These are phyloP conservation scores for Suillus spraguei DNA, from an alignment of 768 basidiomycete genomes.

Conservation along the genomic window DNA sequence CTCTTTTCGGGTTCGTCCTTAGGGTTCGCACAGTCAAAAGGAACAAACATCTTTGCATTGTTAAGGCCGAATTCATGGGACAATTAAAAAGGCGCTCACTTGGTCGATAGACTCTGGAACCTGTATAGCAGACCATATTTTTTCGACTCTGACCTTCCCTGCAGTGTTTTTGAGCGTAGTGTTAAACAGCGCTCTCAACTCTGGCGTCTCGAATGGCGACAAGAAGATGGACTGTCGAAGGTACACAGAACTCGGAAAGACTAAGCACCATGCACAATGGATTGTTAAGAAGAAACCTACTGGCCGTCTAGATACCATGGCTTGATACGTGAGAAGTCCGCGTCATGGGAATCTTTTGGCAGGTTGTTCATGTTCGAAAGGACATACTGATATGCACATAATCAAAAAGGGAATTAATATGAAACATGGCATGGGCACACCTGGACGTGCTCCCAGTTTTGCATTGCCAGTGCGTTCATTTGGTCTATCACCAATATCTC, in stretches of 20 bases:
- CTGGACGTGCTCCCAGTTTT: constrained; percentile 99
- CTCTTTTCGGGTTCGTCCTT: constrained; percentile 86
- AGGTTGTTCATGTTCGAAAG: constrained; percentile 84
- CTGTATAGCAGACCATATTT: constrained; percentile 68
- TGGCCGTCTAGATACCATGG: constrained; percentile 97
- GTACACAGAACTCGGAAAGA: constrained; percentile 63
- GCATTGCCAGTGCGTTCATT: constrained; percentile 92
- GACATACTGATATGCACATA: constrained; percentile 60
- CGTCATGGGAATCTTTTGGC: constrained; percentile 90
- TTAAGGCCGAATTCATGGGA: neutral
- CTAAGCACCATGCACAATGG: constrained; percentile 1
- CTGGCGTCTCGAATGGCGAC: constrained; percentile 88
- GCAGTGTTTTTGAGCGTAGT: constrained; percentile 76
- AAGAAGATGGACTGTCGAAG: constrained; percentile 90
- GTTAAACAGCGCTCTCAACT: constrained; percentile 81
- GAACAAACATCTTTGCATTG: constrained; percentile 59
- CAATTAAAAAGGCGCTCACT: constrained; percentile 41
- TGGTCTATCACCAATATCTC: constrained; percentile 93
- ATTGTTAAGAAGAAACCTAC: constrained; percentile 49
- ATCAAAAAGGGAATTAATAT: neutral
- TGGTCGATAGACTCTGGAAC: constrained; percentile 87
- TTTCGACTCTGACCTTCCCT: constrained; percentile 77
- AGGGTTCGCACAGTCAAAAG: constrained; percentile 71
- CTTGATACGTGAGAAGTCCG: constrained; percentile 96
- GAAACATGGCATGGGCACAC: constrained; percentile 40